Conservation (phyloP, 148 eudicot genomes). For the Diospyros kaki region DNA sequence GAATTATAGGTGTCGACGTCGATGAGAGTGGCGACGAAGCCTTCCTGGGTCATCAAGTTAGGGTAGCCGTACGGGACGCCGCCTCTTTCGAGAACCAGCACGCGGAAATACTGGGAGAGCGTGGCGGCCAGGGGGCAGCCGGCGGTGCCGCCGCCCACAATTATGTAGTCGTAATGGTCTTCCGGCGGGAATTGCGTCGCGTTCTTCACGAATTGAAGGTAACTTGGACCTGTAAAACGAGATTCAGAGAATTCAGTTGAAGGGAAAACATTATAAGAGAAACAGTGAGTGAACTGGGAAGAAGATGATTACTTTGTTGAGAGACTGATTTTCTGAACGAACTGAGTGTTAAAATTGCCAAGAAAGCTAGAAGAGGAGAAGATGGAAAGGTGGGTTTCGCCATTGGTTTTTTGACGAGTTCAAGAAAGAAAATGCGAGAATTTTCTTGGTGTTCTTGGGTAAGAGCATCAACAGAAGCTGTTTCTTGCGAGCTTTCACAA, state of each 20-base stretch:
- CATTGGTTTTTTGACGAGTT: neutral
- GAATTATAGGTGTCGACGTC: slow-evolving; percentile 50
- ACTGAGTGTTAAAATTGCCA: neutral
- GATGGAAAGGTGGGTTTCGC: slow-evolving; percentile 5
- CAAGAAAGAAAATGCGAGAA: too few relatives aligned
- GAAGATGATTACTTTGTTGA: neutral
- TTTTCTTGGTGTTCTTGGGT: neutral
- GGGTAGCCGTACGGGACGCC: slow-evolving; percentile 61
- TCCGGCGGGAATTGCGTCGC: slow-evolving; percentile 76
- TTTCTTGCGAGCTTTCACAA: neutral
- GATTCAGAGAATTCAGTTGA: too few relatives aligned
- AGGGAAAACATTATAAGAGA: neutral
- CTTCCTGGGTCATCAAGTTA: slow-evolving; percentile 70
- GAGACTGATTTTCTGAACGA: neutral
- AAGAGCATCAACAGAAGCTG: too few relatives aligned
- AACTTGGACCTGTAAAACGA: slow-evolving; percentile 56
- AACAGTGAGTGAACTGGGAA: neutral
- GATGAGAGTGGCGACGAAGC: slow-evolving; percentile 55
- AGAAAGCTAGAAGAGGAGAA: neutral
- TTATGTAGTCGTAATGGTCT: slow-evolving; percentile 70
- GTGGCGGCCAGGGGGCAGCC: slow-evolving; percentile 93
- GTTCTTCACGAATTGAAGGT: slow-evolving; percentile 52
- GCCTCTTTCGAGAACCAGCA: slow-evolving; percentile 78
- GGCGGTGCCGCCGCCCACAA: slow-evolving; percentile 88
- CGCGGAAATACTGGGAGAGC: slow-evolving; percentile 47